A percentile compares a stretch with the other conserved stretches of the same genome.
Conservation (phyloP, 176 grass and related monocot species). For the Alloteropsis semialata region DNA sequence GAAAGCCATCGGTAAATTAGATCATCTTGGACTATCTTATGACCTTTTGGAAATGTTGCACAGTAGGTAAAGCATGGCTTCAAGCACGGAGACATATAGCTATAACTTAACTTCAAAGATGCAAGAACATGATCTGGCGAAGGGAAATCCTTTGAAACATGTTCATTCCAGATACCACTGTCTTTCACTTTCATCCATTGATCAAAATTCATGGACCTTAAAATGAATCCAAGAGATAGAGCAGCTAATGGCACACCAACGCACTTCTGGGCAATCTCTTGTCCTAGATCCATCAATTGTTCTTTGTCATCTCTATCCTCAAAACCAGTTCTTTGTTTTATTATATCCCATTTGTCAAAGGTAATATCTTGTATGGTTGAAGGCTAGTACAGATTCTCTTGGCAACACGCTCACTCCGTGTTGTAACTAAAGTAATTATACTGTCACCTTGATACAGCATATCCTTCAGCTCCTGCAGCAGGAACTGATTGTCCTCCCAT, state of each 20-base stretch:
- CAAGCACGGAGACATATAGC: neutral
- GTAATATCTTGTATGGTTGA: neutral
- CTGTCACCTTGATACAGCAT: neutral
- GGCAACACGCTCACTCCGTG: neutral
- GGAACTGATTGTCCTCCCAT: neutral
- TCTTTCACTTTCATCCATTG: neutral
- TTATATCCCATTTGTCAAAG: neutral
- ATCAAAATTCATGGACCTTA: neutral
- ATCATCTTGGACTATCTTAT: neutral
- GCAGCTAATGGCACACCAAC: conserved; percentile 12
- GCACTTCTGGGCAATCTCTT: neutral
- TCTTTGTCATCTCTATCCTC: neutral
- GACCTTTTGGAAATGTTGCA: conserved; percentile 20
- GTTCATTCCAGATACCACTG: neutral
- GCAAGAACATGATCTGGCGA: neutral
- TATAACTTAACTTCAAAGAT: neutral
- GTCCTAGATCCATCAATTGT: neutral
- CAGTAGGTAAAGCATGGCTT: conserved; percentile 1
- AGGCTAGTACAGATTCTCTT: neutral
- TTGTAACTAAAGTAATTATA: neutral
- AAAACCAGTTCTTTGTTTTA: neutral
- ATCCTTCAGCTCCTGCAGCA: neutral
- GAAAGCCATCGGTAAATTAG: conserved; percentile 31
- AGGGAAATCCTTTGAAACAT: neutral
- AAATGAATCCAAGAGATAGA: neutral